These are phyloP conservation scores for Phalaenopsis equestris DNA, from an alignment of 106 monocot genomes.

Conservation along the genomic window DNA sequence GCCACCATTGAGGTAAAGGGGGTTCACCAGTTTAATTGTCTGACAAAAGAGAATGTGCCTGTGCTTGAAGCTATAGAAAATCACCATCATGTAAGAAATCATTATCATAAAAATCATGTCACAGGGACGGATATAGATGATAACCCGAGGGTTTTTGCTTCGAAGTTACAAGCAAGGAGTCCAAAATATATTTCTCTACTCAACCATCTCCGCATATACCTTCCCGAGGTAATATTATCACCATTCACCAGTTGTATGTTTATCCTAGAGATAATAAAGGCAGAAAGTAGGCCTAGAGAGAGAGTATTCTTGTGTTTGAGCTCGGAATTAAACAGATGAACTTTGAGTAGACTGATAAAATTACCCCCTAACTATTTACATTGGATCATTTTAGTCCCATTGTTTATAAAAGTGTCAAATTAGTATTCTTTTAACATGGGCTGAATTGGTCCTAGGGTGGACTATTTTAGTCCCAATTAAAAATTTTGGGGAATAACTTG, in stretches of 20 bases:
- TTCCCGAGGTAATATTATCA: slow-evolving; percentile 68
- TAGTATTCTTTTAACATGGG: no score
- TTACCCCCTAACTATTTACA: no score
- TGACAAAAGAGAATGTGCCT: slow-evolving; percentile 75
- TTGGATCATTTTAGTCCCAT: no score
- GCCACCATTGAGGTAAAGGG: slow-evolving; percentile 87
- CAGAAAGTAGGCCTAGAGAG: neutral
- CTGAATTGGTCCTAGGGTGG: no score
- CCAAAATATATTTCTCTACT: slow-evolving; percentile 84
- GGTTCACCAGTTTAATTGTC: slow-evolving; percentile 85
- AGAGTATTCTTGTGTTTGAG: neutral
- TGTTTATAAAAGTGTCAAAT: no score
- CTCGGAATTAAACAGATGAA: neutral
- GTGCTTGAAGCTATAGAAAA: slow-evolving; percentile 80
- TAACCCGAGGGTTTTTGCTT: slow-evolving; percentile 60
- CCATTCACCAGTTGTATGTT: neutral
- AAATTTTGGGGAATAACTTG: no score
- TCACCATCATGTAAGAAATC: slow-evolving; percentile 55
- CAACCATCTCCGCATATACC: slow-evolving; percentile 86
- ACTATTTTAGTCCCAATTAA: no score
- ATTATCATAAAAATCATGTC: slow-evolving; percentile 68
- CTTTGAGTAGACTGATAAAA: no score
- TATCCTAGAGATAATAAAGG: neutral
- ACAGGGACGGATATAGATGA: slow-evolving; percentile 37
- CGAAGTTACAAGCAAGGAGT: slow-evolving; percentile 73